Evolutionary conservation across 225 moss, liverwort and hornwort genomes (phyloP), one percentile per base, ranked within the genome.

Genomic region (Antitrichia curtipendula): DNA sequence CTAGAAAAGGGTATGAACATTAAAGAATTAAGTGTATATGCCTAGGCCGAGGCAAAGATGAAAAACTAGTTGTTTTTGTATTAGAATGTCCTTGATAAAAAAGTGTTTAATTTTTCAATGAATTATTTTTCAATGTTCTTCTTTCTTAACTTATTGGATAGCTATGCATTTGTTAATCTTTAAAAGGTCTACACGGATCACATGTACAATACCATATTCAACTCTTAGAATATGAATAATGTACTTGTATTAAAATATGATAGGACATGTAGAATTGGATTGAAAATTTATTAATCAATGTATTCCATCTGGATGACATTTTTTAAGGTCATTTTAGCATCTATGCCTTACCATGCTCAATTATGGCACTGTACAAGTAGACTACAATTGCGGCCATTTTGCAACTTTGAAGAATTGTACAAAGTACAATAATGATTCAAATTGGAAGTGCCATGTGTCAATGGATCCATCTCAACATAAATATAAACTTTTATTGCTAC

Each of bases 391-490:
- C 11, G 3, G 21, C 6, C 36, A n/a, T 66, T 66, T n/a, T n/a
- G 36, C 20, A n/a, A n/a, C 20, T 66, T 66, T 18, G 18, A 66
- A n/a, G n/a, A 66, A n/a, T 6, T n/a, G 6, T 21, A 38, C n/a
- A 12, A 68, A 7, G 38, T 68, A 5, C 7, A 68, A 38, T 38
- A 68, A 68, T 68, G 38, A 68, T 68, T 4, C 38, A 68, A 38
- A 68, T 68, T n/a, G 5, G 12, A 1, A n/a, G 10, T 65, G 20
- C 20, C 4, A 65, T 29, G 14, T 60, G 3, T n/a, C 65, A 20
- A 19, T n/a, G 12, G 3, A 36, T 66, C 12, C 1, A 0, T 19
- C 11, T n/a, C 21, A 66, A 66, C 0, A n/a, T n/a, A 6, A 65
- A 20, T n/a, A 20, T 6, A n/a, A n/a, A 21, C 19, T 20, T n/a